Percentiles rank a stretch among this genome's conserved stretches.
Conservation (phyloP, 202 grass and related monocot genomes). For the Tripidium arundinaceum region DNA sequence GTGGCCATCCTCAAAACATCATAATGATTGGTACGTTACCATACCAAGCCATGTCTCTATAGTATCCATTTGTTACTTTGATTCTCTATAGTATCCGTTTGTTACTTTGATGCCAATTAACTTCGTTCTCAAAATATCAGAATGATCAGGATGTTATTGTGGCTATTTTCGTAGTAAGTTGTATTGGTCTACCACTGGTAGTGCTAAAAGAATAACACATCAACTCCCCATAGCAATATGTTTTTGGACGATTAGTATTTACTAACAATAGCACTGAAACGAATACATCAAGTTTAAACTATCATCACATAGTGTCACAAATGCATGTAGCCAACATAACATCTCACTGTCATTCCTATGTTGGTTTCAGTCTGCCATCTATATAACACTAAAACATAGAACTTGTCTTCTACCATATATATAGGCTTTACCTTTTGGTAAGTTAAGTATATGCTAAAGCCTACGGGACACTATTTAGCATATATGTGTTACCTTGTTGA, state of each 20-base stretch:
- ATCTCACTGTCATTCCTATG: background rate
- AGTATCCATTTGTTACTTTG: too few relatives aligned
- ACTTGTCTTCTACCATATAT: background rate
- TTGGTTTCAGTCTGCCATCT: too few relatives aligned
- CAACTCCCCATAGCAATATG: background rate
- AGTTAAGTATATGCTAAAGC: background rate
- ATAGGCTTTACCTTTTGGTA: background rate
- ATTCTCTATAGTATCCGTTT: too few relatives aligned
- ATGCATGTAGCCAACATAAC: too few relatives aligned
- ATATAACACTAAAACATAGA: background rate
- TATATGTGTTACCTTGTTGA: background rate
- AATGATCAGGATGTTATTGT: background rate
- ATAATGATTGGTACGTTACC: too few relatives aligned
- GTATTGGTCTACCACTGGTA: too few relatives aligned
- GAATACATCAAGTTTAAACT: background rate
- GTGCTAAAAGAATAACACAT: too few relatives aligned
- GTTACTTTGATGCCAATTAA: background rate
- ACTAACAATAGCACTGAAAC: background rate
- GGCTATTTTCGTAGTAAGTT: background rate
- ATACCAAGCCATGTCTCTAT: too few relatives aligned
- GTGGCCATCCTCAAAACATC: conserved; percentile 37
- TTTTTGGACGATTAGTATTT: too few relatives aligned
- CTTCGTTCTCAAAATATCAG: background rate
- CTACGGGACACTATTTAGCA: background rate
- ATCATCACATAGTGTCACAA: background rate